Conservation (phyloP, 2,329 filamentous ascomycete species). For the Leptosphaerulina australis region DNA sequence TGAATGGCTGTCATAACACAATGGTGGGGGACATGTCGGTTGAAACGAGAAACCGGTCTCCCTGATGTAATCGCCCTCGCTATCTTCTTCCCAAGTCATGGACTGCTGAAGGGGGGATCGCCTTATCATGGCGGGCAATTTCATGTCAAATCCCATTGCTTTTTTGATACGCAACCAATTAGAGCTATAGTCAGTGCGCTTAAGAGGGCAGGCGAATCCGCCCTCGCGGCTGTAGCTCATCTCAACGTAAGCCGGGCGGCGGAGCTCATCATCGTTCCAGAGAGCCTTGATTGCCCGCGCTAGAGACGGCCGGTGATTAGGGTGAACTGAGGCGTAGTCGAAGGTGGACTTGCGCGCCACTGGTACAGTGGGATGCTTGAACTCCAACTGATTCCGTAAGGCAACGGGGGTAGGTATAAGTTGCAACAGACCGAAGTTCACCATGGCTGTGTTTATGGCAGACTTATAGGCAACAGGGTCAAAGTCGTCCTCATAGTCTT, state of each 20-base stretch:
- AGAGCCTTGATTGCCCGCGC: neutral
- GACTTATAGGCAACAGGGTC: conserved; percentile 21
- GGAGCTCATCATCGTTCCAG: conserved; percentile 2
- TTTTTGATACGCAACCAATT: conserved; percentile 8
- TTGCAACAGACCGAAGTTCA: conserved; percentile 18
- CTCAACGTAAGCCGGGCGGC: conserved; percentile 21
- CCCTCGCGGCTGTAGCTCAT: conserved; percentile 15
- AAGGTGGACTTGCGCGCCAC: neutral
- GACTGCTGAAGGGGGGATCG: neutral
- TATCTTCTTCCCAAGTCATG: neutral
- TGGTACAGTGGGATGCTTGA: neutral
- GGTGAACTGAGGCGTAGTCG: neutral
- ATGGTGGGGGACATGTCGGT: neutral
- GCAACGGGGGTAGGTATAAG: neutral
- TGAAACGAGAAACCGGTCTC: neutral
- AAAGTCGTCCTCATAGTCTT: conserved; percentile 29
- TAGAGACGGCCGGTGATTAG: neutral
- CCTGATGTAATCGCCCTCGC: neutral
- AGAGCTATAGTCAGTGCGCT: conserved; percentile 10
- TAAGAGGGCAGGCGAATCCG: neutral
- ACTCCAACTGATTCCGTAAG: neutral
- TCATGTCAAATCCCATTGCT: neutral
- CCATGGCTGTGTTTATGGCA: conserved; percentile 3
- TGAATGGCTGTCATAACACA: neutral
- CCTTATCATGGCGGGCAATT: neutral